Conservation (phyloP, 345 rosid genomes). For the Gossypium thurberi region DNA sequence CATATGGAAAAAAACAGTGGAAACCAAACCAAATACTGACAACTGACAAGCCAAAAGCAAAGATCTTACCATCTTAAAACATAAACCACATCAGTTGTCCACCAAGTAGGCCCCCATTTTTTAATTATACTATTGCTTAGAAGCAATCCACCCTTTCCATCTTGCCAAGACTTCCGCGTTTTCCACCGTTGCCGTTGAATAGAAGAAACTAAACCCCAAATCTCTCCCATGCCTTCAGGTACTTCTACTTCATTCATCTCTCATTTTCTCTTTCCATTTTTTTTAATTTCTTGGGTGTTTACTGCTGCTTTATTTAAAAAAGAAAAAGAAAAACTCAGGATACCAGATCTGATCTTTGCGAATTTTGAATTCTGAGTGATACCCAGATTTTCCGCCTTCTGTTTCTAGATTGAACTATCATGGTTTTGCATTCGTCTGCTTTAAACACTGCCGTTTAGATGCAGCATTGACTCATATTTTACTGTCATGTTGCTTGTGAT, state of each 20-base stretch:
- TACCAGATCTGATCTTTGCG: conserved; percentile 22
- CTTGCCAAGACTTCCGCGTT: not conserved
- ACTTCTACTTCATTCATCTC: not conserved
- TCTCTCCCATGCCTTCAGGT: conserved; percentile 7
- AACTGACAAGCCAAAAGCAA: not conserved
- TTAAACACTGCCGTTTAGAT: not conserved
- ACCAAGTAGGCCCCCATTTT: not conserved
- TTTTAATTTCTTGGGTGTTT: not conserved
- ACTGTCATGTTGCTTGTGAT: conserved; percentile 4
- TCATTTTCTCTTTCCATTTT: not conserved
- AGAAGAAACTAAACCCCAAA: not conserved
- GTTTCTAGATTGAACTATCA: conserved; percentile 5
- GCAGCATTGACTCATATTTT: not conserved
- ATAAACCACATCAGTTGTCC: not conserved
- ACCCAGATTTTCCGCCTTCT: conserved; percentile 3
- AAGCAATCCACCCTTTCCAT: conserved; percentile 1
- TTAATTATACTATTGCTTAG: not conserved
- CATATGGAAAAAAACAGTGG: not conserved
- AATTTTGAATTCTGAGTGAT: conserved; percentile 6
- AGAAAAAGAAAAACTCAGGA: not conserved
- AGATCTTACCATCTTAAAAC: not conserved
- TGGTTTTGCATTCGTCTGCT: not conserved
- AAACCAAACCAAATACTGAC: no score
- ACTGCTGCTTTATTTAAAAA: not conserved
- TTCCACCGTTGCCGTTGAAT: not conserved